Evolutionary conservation across 192 early-diverging fungal genomes (phyloP), one percentile per base, ranked within the genome.

Genomic region (Rhizophagus prolifer): DNA sequence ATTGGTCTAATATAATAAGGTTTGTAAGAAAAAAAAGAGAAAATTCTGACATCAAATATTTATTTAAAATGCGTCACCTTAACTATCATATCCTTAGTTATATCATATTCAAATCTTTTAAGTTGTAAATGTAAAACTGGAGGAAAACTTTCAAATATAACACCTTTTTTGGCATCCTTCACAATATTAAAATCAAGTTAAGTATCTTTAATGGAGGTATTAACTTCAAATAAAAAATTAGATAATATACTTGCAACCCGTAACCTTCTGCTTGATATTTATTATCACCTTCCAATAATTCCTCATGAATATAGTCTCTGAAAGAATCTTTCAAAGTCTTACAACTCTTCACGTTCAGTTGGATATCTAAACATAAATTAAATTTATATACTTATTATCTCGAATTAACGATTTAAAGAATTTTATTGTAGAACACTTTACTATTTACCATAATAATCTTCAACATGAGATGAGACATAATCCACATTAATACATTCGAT

Each of bases 101-200:
- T 91, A 79, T 98, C 96, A 82, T 97, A 99, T 82, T 99, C 98
- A 79, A 98, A 99, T 21, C 98, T 89, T 84, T 98, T 98, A 78
- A 99, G 85, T 79, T 98, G 98, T 66, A 99, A 82, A 79, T 98
- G 96, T 54, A 99, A 82, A 23, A 99, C 94, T 8, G 95, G 96
- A 58, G 98, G 98, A 73, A 98, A 94, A 26, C 84, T 84, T 79
- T 92, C 90, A 78, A 99, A 99, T 14, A 95, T 94, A 41, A 98
- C 96, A 41, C 98, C 96, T 83, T 98, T 98, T 74, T 92, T 94
- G 14, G 96, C 96, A 79, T 95, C 94, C 89, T 81, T 73, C 36
- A 61, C 16, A 60, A 19, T 5, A 36, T 61, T 13, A 3, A 62
- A 41, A 44, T 44, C 21, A 4, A 34, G 25, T 21, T 41, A 75